Percentiles rank a stretch among this genome's conserved stretches.
Evolutionary conservation across 169 alveolate genomes (phyloP).

Genomic region (Plasmodium berghei): DNA sequence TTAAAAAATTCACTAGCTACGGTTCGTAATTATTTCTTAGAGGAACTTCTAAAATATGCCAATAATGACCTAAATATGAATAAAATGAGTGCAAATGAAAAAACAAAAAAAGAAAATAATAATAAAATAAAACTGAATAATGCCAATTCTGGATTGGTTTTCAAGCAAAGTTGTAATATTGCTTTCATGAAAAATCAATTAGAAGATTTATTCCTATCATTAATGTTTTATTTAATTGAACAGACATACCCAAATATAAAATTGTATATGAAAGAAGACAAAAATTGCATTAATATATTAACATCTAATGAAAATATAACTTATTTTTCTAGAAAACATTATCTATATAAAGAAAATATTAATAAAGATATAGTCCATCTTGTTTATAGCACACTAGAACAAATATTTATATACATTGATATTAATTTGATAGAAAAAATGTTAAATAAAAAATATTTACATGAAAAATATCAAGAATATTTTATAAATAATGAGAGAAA

Average conservation of each 20-base stretch:
- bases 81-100: background rate
- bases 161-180: background rate
- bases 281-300: slow-evolving; percentile 13
- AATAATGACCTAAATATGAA: slow-evolving; percentile 12
- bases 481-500: slow-evolving; percentile 7
- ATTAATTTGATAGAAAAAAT: slow-evolving; percentile 39
- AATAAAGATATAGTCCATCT: slow-evolving; percentile 34
- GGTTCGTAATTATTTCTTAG: slow-evolving; percentile 21
- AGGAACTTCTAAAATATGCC: slow-evolving; percentile 3
- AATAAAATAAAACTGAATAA: slow-evolving; percentile 1
- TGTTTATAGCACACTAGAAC: slow-evolving; percentile 68
- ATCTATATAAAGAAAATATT: slow-evolving; percentile 23
- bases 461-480: slow-evolving; percentile 27
- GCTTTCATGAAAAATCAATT: slow-evolving; percentile 50
- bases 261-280: slow-evolving; percentile 34
- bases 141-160: background rate
- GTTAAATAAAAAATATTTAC: slow-evolving; percentile 18
- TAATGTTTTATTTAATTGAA: slow-evolving; percentile 30
- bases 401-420: slow-evolving; percentile 27
- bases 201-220: slow-evolving; percentile 63
- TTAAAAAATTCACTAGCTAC: background rate
- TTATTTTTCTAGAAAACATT: slow-evolving; percentile 37
- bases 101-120: slow-evolving; percentile 3
- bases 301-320: slow-evolving; percentile 49
- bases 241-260: slow-evolving; percentile 18